phyloP scores from a whole-genome alignment of 345 rosid species.

The Clausena lansium region DNA sequence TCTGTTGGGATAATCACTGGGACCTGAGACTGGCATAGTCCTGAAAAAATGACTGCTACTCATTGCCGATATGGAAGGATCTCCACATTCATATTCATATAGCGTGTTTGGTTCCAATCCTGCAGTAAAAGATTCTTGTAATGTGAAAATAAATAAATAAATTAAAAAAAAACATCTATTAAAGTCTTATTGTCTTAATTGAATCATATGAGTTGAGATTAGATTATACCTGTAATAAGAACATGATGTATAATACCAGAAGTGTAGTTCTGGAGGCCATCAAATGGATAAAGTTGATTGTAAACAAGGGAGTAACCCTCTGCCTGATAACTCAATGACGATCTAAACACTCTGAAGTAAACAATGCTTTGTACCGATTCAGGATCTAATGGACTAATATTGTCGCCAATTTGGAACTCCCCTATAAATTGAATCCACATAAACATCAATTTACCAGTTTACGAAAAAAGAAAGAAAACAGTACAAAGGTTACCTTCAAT shows the following conservation, averaged over 20 bases:
- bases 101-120: constrained; percentile 56
- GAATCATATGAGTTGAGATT: background rate
- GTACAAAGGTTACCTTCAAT: background rate
- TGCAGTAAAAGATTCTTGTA: constrained; percentile 19
- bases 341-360: constrained; percentile 41
- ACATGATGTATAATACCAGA: constrained; percentile 90
- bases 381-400: constrained; percentile 48
- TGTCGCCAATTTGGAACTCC: constrained; percentile 53
- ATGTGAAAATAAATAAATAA: background rate
- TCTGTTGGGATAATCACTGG: constrained; percentile 58
- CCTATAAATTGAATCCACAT: constrained; percentile 34
- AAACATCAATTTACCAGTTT: background rate
- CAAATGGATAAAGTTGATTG: constrained; percentile 54
- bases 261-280: constrained; percentile 62
- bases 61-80: constrained; percentile 59
- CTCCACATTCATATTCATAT: constrained; percentile 73
- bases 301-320: constrained; percentile 63
- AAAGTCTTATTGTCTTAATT: background rate
- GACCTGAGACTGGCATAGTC: constrained; percentile 67
- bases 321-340: constrained; percentile 32
- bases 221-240: constrained; percentile 53
- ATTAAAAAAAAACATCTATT: background rate
- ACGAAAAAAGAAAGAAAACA: background rate
- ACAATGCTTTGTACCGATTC: constrained; percentile 55
- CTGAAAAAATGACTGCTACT: constrained; percentile 45